A percentile compares a stretch with the other conserved stretches of the same genome.
Evolutionary conservation across 495 filamentous ascomycete species (phyloP).

Genomic region (Entonaema liquescens): DNA sequence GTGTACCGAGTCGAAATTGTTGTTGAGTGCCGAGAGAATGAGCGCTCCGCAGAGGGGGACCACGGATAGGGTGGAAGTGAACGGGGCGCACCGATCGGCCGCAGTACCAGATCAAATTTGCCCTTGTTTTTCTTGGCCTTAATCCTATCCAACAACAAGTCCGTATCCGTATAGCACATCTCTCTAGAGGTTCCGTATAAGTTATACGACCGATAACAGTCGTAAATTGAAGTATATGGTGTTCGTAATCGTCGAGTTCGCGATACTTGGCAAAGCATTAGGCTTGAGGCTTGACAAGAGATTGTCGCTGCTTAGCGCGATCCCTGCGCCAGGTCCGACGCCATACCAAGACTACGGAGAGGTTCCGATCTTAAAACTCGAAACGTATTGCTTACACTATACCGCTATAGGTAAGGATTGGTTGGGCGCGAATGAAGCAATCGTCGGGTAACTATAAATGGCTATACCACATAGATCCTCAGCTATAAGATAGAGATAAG

Average conservation of each 20-base stretch:
- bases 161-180: neutral
- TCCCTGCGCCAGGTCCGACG: conserved; percentile 16
- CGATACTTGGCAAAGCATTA: conserved; percentile 20
- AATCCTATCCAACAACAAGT: neutral
- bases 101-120: neutral
- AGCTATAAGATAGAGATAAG: conserved; percentile 17
- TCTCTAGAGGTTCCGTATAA: neutral
- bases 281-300: conserved; percentile 3
- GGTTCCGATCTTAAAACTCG: conserved; percentile 17
- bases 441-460: conserved; percentile 24
- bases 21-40: neutral
- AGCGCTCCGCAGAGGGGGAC: neutral
- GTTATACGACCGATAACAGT: neutral
- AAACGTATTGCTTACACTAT: conserved; percentile 8
- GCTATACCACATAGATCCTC: conserved; percentile 23
- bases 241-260: neutral
- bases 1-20: neutral
- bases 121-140: neutral
- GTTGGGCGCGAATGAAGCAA: conserved; percentile 30
- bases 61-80: neutral
- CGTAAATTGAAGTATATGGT: neutral
- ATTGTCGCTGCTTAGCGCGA: neutral
- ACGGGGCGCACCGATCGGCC: neutral
- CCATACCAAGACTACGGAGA: conserved; percentile 6
- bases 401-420: conserved; percentile 9